phyloP scores from a whole-genome alignment of 768 basidiomycete genomes.

The Chlorophyllum brunneum region DNA sequence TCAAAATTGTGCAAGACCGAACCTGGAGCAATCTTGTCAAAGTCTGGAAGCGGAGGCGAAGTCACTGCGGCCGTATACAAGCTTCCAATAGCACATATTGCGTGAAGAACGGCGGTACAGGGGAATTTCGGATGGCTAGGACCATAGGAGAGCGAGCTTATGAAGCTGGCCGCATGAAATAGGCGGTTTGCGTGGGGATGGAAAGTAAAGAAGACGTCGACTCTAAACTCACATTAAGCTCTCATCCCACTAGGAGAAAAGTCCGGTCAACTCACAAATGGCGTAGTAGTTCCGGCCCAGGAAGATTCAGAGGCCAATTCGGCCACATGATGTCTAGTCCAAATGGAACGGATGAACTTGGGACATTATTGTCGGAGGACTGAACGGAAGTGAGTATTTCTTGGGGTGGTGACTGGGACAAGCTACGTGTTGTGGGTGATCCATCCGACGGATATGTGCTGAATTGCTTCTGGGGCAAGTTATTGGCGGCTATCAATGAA shows the following conservation, averaged over 20 bases:
- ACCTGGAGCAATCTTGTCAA: slow-evolving; percentile 46
- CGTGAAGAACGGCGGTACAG: slow-evolving; percentile 65
- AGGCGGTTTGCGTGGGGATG: slow-evolving; percentile 72
- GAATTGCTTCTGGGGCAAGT: slow-evolving; percentile 1
- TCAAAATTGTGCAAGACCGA: slow-evolving; percentile 12
- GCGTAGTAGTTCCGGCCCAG: slow-evolving; percentile 55
- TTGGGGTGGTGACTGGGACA: slow-evolving; percentile 24
- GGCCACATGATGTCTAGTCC: slow-evolving; percentile 44
- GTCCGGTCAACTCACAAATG: slow-evolving; percentile 52
- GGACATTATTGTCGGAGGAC: slow-evolving; percentile 9
- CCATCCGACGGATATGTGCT: slow-evolving; percentile 1
- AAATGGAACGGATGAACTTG: slow-evolving; percentile 18
- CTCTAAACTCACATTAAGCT: slow-evolving; percentile 32
- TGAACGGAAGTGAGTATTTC: slow-evolving; percentile 13
- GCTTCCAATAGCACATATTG: slow-evolving; percentile 81
- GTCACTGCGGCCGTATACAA: slow-evolving; percentile 68
- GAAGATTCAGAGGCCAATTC: slow-evolving; percentile 62
- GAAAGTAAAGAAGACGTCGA: slow-evolving; percentile 77
- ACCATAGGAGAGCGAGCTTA: slow-evolving; percentile 58
- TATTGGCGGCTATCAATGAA: not conserved
- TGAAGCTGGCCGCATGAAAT: slow-evolving; percentile 64
- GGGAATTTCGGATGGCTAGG: slow-evolving; percentile 76
- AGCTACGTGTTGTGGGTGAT: slow-evolving; percentile 17
- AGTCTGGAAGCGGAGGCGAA: slow-evolving; percentile 49
- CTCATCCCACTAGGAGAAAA: not conserved